Conservation (phyloP, 192 early-diverging fungal species). For the Podila horticola region DNA sequence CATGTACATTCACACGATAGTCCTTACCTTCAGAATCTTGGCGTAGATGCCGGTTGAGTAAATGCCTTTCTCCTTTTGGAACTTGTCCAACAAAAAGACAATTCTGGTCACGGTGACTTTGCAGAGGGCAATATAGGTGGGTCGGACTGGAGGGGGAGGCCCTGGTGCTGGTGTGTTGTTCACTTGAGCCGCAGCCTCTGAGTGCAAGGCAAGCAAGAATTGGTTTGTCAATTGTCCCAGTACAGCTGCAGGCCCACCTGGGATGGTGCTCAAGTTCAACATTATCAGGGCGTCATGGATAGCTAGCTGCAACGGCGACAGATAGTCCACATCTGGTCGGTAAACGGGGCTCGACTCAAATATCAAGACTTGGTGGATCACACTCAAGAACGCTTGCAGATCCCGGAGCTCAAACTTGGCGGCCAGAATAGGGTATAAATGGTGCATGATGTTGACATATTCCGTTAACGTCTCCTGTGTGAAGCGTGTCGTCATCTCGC, state of each 20-base stretch:
- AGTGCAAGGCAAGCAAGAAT: constrained; percentile 27
- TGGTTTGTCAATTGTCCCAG: constrained; percentile 30
- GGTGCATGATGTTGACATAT: constrained; percentile 68
- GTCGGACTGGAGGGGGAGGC: constrained; percentile 20
- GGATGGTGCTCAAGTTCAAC: constrained; percentile 41
- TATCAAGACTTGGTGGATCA: constrained; percentile 64
- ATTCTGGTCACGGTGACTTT: constrained; percentile 69
- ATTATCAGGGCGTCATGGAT: constrained; percentile 69
- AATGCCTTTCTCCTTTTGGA: constrained; percentile 56
- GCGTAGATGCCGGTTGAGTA: constrained; percentile 66
- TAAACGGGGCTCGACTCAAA: constrained; percentile 71
- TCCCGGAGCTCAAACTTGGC: constrained; percentile 65
- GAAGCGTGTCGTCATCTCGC: constrained; percentile 54
- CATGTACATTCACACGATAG: background rate
- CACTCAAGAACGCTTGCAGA: constrained; percentile 56
- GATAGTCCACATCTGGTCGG: constrained; percentile 66
- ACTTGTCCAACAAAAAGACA: constrained; percentile 63
- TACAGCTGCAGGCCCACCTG: constrained; percentile 33
- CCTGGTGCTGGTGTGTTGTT: background rate
- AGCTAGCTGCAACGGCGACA: constrained; percentile 75
- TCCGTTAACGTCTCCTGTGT: constrained; percentile 79
- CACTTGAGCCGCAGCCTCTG: background rate
- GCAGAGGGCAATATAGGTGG: constrained; percentile 82
- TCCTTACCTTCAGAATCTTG: constrained; percentile 55
- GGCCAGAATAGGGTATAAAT: constrained; percentile 68